Evolutionary conservation across 257 asterid genomes (phyloP), one percentile per base, ranked within the genome.

Genomic region (Penstemon barbatus): DNA sequence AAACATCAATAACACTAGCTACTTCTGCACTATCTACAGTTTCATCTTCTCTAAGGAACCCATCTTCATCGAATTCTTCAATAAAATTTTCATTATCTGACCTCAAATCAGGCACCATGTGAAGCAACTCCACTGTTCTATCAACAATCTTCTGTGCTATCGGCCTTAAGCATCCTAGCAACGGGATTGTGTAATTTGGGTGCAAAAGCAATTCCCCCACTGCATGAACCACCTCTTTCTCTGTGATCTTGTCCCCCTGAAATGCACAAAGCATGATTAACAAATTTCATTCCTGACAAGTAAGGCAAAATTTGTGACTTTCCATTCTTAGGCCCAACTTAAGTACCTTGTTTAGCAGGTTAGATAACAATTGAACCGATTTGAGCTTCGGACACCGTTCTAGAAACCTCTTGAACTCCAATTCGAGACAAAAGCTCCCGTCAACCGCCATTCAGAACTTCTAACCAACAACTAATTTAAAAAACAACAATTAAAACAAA

Each of bases 101-200:
- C 72, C 84, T 78, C 78, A 86, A 82, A 76, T 77, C 78, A 0
- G 89, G 88, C 40, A 85, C 95, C 62, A 83, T 41, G 8, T 56
- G 83, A 71, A 93, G 96, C 86, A 87, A 78, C 11, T 68, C 56
- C 71, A 90, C 83, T 3, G 83, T 76, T 74, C 78, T 83, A 57
- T 74, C 83, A 69, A 93, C 72, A 46, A 93, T 83, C 78, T 73
- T 78, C 57, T 77, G 74, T n/a, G 92, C 86, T 42, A 93, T 77
- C 0, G 92, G 84, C 60, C 96, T 85, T 52, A 93, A 87, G 80
- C 97, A 90, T 71, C 99, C 96, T 48, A 90, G 77, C 81, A 88
- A 79, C 0, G 91, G 92, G 41, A 93, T 82, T 12, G 99, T 88
- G 66, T 90, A 93, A 61, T 77, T 83, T 0, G 97, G 97, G 76